Percentiles rank a stretch among this genome's conserved stretches.
Conservation (phyloP, 148 eudicot species). For the Vaccinium vitisidaea region DNA sequence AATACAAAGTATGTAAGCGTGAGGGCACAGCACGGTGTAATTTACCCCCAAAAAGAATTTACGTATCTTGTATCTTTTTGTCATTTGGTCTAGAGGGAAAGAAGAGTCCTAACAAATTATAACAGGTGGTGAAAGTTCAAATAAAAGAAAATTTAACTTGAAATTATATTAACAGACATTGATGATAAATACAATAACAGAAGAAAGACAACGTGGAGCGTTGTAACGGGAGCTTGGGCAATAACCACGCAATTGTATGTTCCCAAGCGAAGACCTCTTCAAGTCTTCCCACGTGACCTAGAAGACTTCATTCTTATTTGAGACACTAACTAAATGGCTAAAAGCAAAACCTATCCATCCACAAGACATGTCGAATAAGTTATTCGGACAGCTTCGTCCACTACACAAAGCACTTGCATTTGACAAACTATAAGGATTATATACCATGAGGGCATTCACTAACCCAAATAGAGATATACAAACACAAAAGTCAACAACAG, state of each 20-base stretch:
- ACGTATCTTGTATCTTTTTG: no score
- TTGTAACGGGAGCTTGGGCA: neutral
- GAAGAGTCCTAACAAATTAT: no score
- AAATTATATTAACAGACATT: neutral
- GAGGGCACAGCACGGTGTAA: no score
- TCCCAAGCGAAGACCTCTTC: neutral
- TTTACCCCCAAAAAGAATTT: no score
- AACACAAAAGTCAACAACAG: neutral
- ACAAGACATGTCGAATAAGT: neutral
- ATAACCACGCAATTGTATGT: neutral
- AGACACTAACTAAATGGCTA: neutral
- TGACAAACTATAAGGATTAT: neutral
- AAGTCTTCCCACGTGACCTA: neutral
- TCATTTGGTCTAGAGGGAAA: no score
- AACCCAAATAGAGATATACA: neutral
- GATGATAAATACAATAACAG: neutral
- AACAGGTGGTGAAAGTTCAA: neutral
- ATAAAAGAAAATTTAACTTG: neutral
- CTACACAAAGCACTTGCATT: neutral
- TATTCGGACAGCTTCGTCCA: neutral
- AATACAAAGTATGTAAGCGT: no score
- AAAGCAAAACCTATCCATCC: neutral
- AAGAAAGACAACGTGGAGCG: neutral
- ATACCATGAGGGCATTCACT: neutral
- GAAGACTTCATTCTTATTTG: neutral